A percentile compares a stretch with the other conserved stretches of the same genome.
These are phyloP conservation scores for Trichophyton verrucosum DNA, from an alignment of 2,329 filamentous ascomycete species.

Conservation along the genomic window DNA sequence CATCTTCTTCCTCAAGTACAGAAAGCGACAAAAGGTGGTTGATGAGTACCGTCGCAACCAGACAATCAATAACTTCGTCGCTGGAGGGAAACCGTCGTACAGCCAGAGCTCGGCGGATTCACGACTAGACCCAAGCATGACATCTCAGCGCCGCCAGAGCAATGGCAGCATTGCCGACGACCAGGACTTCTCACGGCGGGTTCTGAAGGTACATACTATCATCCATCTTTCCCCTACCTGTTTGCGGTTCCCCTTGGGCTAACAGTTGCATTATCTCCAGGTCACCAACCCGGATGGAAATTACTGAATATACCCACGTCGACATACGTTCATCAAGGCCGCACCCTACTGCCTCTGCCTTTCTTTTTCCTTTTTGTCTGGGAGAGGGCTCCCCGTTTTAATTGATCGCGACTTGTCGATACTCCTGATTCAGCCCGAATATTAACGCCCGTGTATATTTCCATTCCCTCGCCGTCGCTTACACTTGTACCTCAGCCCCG, in stretches of 20 bases:
- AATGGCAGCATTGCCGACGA: constrained; percentile 95
- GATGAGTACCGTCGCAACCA: constrained; percentile 74
- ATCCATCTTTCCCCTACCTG: not conserved
- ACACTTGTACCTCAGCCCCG: not conserved
- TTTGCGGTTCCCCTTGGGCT: not conserved
- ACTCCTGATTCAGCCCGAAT: not conserved
- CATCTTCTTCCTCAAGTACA: constrained; percentile 64
- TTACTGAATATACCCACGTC: constrained; percentile 7
- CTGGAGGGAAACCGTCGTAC: constrained; percentile 45
- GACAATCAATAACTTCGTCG: constrained; percentile 59
- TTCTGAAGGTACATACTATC: constrained; percentile 59
- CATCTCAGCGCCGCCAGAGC: constrained; percentile 73
- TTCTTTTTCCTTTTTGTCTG: not conserved
- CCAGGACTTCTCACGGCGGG: constrained; percentile 89
- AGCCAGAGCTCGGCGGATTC: constrained; percentile 64
- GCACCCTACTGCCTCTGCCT: not conserved
- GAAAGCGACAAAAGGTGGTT: constrained; percentile 64
- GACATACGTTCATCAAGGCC: not conserved
- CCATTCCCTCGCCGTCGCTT: not conserved
- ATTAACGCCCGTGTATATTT: constrained; percentile 1
- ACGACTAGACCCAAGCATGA: constrained; percentile 69
- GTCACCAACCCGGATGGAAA: constrained; percentile 14
- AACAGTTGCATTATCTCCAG: constrained; percentile 5
- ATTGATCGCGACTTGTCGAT: constrained; percentile 1
- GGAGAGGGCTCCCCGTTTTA: not conserved